Evolutionary conservation across 169 alveolate species (phyloP).

Genomic region (Ichthyophthirius multifiliis): DNA sequence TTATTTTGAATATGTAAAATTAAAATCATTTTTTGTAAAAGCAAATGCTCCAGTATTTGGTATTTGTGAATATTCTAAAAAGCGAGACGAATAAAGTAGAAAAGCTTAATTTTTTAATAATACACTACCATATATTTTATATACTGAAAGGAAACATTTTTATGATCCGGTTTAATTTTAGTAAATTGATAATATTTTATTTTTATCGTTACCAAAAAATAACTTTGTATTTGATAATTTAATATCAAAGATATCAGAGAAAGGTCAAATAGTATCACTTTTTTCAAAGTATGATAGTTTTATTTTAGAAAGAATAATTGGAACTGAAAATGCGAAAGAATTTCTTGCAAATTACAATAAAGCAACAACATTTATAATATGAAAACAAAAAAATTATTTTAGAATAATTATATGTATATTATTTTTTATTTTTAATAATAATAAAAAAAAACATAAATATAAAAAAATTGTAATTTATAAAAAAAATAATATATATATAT

Average conservation of each 20-base stretch:
- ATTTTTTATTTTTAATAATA: no score
- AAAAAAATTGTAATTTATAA: no score
- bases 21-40: conserved; percentile 66
- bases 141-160: conserved; percentile 78
- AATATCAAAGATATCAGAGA: background rate
- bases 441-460: no score
- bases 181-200: conserved; percentile 63
- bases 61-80: conserved; percentile 80
- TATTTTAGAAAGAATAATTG: conserved; percentile 50
- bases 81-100: conserved; percentile 61
- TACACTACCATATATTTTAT: conserved; percentile 55
- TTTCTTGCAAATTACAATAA: conserved; percentile 34
- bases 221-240: no score
- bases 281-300: conserved; percentile 52
- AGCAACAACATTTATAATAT: conserved; percentile 32
- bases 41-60: conserved; percentile 62
- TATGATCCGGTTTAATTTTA: conserved; percentile 62
- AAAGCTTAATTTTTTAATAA: conserved; percentile 64
- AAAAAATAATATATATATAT: no score
- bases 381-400: no score
- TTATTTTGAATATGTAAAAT: conserved; percentile 73
- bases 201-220: conserved; percentile 74
- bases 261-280: conserved; percentile 30
- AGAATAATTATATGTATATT: no score
- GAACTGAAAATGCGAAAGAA: conserved; percentile 44